Base-by-base conservation (phyloP, 768 basidiomycete species). In the Royoungia palumana region DNA sequence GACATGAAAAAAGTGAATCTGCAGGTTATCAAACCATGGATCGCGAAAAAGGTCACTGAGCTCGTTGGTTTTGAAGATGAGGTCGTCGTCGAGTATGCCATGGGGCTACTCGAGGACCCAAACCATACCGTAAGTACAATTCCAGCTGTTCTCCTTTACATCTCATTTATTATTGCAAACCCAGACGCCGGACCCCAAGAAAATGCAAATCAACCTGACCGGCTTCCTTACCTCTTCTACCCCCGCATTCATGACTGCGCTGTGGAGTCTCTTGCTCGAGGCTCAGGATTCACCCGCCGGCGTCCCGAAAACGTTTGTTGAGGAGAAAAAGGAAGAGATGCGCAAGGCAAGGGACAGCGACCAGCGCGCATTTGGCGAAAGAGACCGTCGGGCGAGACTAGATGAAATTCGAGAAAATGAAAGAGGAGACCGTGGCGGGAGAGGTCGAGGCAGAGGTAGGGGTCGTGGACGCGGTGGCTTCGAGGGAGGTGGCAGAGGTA, bases 1-100 rank as follows among this genome's bases (percentile, higher is more conserved):
- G 94, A 97, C 66, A 87, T 94, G 81, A 82, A 90, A 30, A 94
- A 97, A 76, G 93, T 98, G 52, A 96, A 97, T 67, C 60, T 97
- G 52, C 75, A 79, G 16, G 93, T 98, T 58, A 89, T 99, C 63
- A 77, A 89, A 50, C 91, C 93, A 3, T 99, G 96, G 96, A 85
- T 97, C 51, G 88, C 90, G 13, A 93, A 92, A 76, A 89, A 90
- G 69, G 86, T 96, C 48, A 80, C 87, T 4, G 89, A 94, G 49
- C 78, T 96, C 19, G 82, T 94, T 36, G 92, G 94, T 2, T 83
- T 98, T 32, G 96, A 99, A 61, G 96, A 99, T 68, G 96, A 99
- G 65, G 85, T 99, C 36, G 86, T 98, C 35, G 84, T 97, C 24
- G 95, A 97, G 63, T 98, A 96, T 63, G 92, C 93, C 16, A 91